phyloP scores from a whole-genome alignment of 805 yeast species.

The Grigorovia yakushimaensis region DNA sequence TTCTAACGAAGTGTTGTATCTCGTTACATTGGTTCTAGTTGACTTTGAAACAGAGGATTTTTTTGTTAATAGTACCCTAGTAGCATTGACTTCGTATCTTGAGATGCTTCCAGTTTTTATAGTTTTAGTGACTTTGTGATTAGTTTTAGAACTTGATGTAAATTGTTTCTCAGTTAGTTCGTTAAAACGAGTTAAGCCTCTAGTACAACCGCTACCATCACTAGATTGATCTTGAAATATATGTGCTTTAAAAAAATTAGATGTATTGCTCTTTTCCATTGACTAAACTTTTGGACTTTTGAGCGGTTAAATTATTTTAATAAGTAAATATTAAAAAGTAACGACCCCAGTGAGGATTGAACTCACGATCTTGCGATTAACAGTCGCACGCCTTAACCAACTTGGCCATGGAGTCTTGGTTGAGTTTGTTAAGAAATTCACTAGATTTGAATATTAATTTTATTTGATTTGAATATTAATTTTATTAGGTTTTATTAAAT shows the following conservation, averaged over 20 bases:
- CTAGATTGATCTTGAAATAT: neutral
- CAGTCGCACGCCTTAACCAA: constrained; percentile 57
- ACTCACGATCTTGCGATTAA: constrained; percentile 57
- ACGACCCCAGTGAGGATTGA: constrained; percentile 52
- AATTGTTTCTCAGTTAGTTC: too few species aligned
- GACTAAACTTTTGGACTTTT: neutral
- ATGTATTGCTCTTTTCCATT: neutral
- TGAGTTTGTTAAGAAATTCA: too few species aligned
- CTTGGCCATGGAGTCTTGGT: constrained; percentile 45
- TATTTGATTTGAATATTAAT: too few species aligned
- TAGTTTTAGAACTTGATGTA: too few species aligned
- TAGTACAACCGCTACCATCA: neutral
- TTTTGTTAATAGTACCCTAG: neutral
- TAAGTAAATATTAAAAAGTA: neutral
- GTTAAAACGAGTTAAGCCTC: too few species aligned
- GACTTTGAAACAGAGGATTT: neutral
- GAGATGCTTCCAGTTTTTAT: neutral
- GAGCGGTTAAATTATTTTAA: neutral
- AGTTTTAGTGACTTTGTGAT: too few species aligned
- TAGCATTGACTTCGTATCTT: neutral
- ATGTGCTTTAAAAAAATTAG: neutral
- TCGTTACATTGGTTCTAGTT: neutral
- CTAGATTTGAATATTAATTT: too few species aligned
- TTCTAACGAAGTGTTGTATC: neutral
- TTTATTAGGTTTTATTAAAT: too few species aligned